Evolutionary conservation across 371 early-diverging fungal species (phyloP).

Genomic region (Rhizomucor pusillus): DNA sequence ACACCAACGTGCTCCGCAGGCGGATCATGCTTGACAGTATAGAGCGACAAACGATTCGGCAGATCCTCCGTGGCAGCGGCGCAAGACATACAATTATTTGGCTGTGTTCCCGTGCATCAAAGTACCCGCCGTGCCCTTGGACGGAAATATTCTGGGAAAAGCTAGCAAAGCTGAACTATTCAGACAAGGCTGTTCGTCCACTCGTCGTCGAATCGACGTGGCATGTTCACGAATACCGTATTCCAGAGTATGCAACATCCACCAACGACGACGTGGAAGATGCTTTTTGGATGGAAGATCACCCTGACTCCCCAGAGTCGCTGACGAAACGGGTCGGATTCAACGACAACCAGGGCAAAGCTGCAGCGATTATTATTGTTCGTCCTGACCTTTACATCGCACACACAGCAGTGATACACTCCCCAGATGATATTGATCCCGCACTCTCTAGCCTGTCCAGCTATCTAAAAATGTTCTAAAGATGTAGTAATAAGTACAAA

Average conservation of each 20-base stretch:
- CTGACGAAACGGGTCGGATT: slow-evolving; percentile 15
- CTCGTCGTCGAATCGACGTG: slow-evolving; percentile 17
- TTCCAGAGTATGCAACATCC: slow-evolving; percentile 1
- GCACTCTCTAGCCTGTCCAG: slow-evolving; percentile 7
- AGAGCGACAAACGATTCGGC: slow-evolving; percentile 10
- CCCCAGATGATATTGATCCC: slow-evolving; percentile 8
- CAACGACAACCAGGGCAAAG: slow-evolving; percentile 8
- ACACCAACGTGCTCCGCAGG: slow-evolving; percentile 1
- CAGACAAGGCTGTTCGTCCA: slow-evolving; percentile 3
- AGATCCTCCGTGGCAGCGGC: slow-evolving; percentile 3
- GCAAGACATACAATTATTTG: slow-evolving; percentile 6
- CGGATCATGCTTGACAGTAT: slow-evolving; percentile 7
- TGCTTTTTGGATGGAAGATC: slow-evolving; percentile 18
- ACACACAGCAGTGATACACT: slow-evolving; percentile 7
- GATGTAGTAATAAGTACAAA: too few relatives aligned
- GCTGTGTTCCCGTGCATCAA: slow-evolving; percentile 1
- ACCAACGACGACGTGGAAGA: neutral
- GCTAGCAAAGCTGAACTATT: neutral
- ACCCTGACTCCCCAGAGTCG: slow-evolving; percentile 1
- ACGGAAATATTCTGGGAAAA: slow-evolving; percentile 5
- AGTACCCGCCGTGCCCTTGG: slow-evolving; percentile 1
- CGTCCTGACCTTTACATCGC: slow-evolving; percentile 23
- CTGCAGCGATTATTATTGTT: slow-evolving; percentile 15
- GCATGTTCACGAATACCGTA: slow-evolving; percentile 4
- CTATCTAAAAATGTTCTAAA: neutral